Base-by-base conservation (phyloP, 352 stramenopile genomes). In the Phytophthora sansomeana region DNA sequence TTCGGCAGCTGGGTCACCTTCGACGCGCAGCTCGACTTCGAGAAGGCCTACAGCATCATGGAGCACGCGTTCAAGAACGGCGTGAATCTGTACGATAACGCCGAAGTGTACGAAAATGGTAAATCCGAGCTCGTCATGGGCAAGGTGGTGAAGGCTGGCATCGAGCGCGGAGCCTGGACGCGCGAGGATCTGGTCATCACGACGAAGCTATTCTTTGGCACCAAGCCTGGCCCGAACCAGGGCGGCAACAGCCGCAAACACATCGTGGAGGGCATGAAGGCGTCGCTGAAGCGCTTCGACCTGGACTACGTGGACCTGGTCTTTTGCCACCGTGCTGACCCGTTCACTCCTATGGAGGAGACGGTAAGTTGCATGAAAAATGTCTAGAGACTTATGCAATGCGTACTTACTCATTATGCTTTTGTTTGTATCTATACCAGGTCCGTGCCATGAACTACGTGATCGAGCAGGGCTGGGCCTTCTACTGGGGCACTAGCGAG, bases 401-500 rank as follows among this genome's bases (percentile, higher is more conserved):
- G 50, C 16, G 19, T 17, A 47, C 7, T 32, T 3, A 24, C 21
- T 24, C 21, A n/a, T n/a, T n/a, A n/a, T n/a, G n/a, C n/a, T 24
- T 24, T 24, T 24, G 21, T 24, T 24, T 24, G 21, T 24, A 24
- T 24, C 21, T 24, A 24, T 24, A 24, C 44, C 14, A 51, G 41
- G 41, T 54, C 62, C 83, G 78, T 16, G 65, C 73, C 10, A 87
- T 95, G 70, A 93, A 91, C 79, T 83, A 80, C 57, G 35, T 84
- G 24, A 79, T 79, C 58, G 60, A 76, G 32, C 61, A 78, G 47
- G 70, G 70, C 33, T 80, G 73, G 64, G 73, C 69, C 2, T 69
- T 77, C 50, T 80, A 80, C 68, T 94, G 86, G 86, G 86, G 84
- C 17, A 94, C 86, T 28, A 90, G 75, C 57, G 86, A 94, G 54